These are phyloP conservation scores for Centella asiatica DNA, from an alignment of 129 eudicot genomes.

Conservation along the genomic window DNA sequence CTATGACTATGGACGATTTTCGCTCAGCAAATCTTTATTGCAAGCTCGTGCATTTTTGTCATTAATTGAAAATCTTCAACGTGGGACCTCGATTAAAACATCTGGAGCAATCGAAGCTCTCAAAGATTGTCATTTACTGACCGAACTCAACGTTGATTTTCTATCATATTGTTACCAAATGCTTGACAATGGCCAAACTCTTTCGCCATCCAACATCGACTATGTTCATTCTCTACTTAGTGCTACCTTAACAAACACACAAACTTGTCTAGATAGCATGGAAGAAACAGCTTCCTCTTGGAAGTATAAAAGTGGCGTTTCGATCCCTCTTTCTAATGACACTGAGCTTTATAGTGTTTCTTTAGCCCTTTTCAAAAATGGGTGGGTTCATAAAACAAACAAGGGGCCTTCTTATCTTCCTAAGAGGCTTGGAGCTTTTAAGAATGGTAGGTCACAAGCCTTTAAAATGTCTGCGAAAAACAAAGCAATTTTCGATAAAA, in stretches of 20 bases:
- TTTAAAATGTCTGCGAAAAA: constrained; percentile 11
- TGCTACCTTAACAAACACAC: constrained; percentile 38
- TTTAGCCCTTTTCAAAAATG: background rate
- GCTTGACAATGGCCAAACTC: background rate
- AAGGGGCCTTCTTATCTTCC: background rate
- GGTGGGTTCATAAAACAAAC: background rate
- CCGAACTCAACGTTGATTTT: constrained; percentile 31
- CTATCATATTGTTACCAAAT: constrained; percentile 14
- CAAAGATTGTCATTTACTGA: constrained; percentile 30
- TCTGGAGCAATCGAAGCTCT: constrained; percentile 33
- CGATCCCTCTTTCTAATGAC: constrained; percentile 9
- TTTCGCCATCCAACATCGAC: constrained; percentile 5
- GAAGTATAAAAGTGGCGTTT: constrained; percentile 24
- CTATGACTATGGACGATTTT: constrained; percentile 34
- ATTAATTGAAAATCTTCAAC: constrained; percentile 23
- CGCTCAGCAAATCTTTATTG: constrained; percentile 30
- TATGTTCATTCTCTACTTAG: constrained; percentile 41
- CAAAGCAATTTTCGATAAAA: background rate
- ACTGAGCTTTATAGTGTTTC: background rate
- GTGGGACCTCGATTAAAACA: constrained; percentile 14
- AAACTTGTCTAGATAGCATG: constrained; percentile 55
- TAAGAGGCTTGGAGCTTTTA: background rate
- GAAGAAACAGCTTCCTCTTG: constrained; percentile 21
- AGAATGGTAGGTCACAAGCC: constrained; percentile 11
- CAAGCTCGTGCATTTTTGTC: constrained; percentile 26